A percentile compares a stretch with the other conserved stretches of the same genome.
phyloP scores from a whole-genome alignment of 495 filamentous ascomycete species.

The Saxophila tyrrhenica region DNA sequence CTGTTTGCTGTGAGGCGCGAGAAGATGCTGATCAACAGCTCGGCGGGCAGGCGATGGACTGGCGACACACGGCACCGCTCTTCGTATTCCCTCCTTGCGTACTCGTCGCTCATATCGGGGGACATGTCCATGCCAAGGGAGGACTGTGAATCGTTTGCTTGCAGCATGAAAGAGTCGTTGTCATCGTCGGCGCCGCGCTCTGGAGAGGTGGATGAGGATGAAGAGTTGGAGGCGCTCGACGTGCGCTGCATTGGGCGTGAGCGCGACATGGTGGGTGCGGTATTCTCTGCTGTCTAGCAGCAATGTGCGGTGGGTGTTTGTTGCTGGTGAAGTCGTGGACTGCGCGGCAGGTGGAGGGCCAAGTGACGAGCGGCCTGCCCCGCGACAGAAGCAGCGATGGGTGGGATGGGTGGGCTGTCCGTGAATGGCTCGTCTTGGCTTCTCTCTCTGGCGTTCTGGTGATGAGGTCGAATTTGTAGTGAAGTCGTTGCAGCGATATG shows the following conservation, averaged over 20 bases:
- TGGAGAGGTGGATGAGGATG: constrained; percentile 75
- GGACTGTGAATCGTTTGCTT: constrained; percentile 79
- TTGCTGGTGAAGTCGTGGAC: neutral
- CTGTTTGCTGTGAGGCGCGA: constrained; percentile 56
- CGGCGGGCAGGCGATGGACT: constrained; percentile 75
- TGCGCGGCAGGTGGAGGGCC: neutral
- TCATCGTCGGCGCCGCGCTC: constrained; percentile 68
- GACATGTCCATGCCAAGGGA: constrained; percentile 51
- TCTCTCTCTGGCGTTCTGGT: no score
- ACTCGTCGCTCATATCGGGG: constrained; percentile 33
- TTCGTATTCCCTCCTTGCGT: constrained; percentile 61
- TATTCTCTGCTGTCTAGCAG: neutral
- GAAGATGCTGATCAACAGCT: constrained; percentile 89
- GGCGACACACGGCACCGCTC: constrained; percentile 53
- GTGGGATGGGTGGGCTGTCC: no score
- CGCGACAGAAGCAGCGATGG: no score
- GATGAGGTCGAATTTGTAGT: no score
- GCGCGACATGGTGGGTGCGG: constrained; percentile 17
- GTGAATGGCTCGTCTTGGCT: no score
- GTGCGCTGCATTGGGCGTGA: constrained; percentile 22
- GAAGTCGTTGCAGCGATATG: no score
- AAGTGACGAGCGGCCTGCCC: no score
- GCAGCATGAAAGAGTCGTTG: constrained; percentile 78
- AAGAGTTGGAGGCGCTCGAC: constrained; percentile 28
- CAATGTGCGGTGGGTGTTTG: neutral